Conservation (phyloP, 2,329 filamentous ascomycete species). For the Chaetothyriales sp. region DNA sequence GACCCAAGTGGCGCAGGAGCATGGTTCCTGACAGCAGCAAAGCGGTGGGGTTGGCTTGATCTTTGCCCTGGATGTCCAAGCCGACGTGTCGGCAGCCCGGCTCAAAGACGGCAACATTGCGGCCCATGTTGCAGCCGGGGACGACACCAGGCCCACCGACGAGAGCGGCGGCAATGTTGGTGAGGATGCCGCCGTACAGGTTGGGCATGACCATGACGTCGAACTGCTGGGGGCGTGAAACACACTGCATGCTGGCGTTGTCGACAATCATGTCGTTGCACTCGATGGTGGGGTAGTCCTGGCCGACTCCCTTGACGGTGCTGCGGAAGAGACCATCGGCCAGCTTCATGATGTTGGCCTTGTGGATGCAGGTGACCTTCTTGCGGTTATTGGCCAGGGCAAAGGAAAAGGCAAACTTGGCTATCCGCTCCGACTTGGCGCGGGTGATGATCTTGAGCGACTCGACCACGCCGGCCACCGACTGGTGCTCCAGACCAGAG, state of each 20-base stretch:
- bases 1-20: slow-evolving; percentile 90
- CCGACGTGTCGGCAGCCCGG: slow-evolving; percentile 98
- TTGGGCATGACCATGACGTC: slow-evolving; percentile 99
- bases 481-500: slow-evolving; percentile 97
- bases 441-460: slow-evolving; percentile 99
- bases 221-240: slow-evolving; percentile 91
- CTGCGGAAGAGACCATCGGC: slow-evolving; percentile 97
- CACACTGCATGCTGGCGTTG: slow-evolving; percentile 99
- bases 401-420: slow-evolving; percentile 97
- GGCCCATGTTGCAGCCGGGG: slow-evolving; percentile 98
- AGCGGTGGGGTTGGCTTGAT: slow-evolving; percentile 95
- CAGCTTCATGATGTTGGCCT: slow-evolving; percentile 99
- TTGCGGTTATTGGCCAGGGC: slow-evolving; percentile 96
- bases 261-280: slow-evolving; percentile 99
- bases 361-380: slow-evolving; percentile 99
- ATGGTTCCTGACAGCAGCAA: slow-evolving; percentile 91
- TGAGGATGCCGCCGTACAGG: slow-evolving; percentile 62
- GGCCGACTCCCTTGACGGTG: slow-evolving; percentile 84
- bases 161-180: slow-evolving; percentile 94
- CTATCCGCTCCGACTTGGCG: slow-evolving; percentile 96
- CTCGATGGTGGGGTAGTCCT: slow-evolving; percentile 92
- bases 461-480: slow-evolving; percentile 89
- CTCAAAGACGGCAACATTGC: slow-evolving; percentile 96
- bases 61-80: slow-evolving; percentile 98
- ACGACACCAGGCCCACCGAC: slow-evolving; percentile 95